Base-by-base conservation (phyloP, 1,284 basidiomycete species). In the Caloboletus firmus region DNA sequence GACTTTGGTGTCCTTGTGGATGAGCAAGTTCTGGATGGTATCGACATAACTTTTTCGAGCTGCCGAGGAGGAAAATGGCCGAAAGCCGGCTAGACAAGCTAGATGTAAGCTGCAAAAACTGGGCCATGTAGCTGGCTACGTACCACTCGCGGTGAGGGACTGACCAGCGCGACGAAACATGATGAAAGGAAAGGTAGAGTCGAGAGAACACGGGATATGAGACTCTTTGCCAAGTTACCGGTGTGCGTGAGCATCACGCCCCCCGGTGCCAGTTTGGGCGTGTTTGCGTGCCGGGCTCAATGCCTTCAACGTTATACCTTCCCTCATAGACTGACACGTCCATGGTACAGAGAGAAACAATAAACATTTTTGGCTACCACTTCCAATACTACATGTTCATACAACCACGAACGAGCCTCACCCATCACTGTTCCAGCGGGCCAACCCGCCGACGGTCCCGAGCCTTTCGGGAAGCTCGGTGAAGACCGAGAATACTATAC, bases 1-100 rank as follows among this genome's bases (percentile, higher is more conserved):
- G 43, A 98, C 95, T 73, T 85, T 94, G 62, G 96, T 97, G 76
- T 99, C 93, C 73, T 95, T 94, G 76, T 93, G 85, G 71, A 98
- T 91, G 67, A 89, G 84, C 61, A 98, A 84, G 79, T 98, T 98
- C 72, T 85, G 81, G 72, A 95, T 89, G 56, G 93, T 96, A 71
- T 93, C 91, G 57, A 87, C 92, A 74, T 98, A 98, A 62, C 81
- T 84, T 61, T 76, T 79, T 64, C 87, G 80, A 63, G 82, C 67
- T 47, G 83, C 79, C 64, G 92, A 90, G 65, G 84, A 82, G 45
- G 91, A 87, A 78, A 95, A 93, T 61, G 85, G 74, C 77, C 90
- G 79, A 78, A 83, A 82, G 76, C 85, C 83, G 68, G 76, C 83
- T 87, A 60, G 35, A 55, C 36, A 52, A 41, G 52, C n/a, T 9